Evolutionary conservation across 345 rosid species (phyloP).

Genomic region (Hirschfeldia incana): DNA sequence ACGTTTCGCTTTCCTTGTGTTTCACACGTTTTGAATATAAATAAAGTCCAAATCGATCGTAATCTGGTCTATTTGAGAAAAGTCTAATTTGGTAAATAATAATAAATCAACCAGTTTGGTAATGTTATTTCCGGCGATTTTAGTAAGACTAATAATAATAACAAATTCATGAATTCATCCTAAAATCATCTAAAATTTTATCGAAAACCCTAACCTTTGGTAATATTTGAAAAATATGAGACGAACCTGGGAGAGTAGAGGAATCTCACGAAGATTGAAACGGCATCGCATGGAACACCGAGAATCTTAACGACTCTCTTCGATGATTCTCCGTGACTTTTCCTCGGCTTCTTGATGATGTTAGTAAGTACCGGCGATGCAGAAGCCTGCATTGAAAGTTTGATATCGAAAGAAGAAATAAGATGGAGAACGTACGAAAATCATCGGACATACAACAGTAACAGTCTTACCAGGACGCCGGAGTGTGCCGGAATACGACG

Average conservation of each 20-base stretch:
- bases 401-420: neutral
- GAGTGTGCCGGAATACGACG: constrained; percentile 70
- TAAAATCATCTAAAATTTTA: neutral
- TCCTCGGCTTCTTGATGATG: constrained; percentile 49
- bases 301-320: constrained; percentile 60
- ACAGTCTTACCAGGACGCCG: constrained; percentile 52
- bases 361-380: constrained; percentile 69
- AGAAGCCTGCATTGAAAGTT: constrained; percentile 49
- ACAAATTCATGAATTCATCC: neutral
- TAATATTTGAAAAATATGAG: neutral
- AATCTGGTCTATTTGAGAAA: neutral
- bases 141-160: neutral
- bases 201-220: neutral
- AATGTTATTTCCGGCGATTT: neutral
- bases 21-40: neutral
- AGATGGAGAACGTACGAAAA: neutral
- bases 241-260: constrained; percentile 69
- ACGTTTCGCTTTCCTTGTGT: neutral
- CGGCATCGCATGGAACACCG: constrained; percentile 87
- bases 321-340: constrained; percentile 48
- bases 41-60: neutral
- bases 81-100: neutral
- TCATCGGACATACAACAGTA: neutral
- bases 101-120: neutral
- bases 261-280: constrained; percentile 60